Base-by-base conservation (phyloP, 805 yeast genomes). In the Wickerhamiella shivajii region DNA sequence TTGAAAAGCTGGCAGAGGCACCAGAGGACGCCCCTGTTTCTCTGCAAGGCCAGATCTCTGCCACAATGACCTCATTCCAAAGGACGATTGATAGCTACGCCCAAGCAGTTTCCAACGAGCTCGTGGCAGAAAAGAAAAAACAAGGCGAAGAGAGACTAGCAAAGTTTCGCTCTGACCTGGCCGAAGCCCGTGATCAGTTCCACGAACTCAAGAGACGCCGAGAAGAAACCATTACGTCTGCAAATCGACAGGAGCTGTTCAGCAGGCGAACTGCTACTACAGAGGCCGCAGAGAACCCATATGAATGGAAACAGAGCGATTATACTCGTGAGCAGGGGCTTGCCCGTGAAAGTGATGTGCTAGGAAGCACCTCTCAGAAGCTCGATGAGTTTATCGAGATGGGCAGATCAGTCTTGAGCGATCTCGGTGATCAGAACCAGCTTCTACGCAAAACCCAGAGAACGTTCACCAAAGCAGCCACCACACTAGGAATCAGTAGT, bases 351-450 rank as follows among this genome's bases (percentile, higher is more conserved):
- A 66, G 65, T 28, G 67, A 68, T 28, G 66, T 57, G 15, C 36
- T 61, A 31, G 65, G 66, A 20, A 61, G 79, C 37, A 84, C 93
- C 0, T 73, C 78, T 26, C 73, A 73, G 35, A 93, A 81, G 51
- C 59, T 90, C 40, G 98, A 90, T 51, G 83, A 80, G 43, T 81
- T 90, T 26, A 54, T 90, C 27, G 96, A 80, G 47, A 77, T 81
- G 76, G 97, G 96, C 2, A 71, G 77, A 39, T 67, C 68, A 31
- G 81, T 94, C 2, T 69, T 83, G 43, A 92, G 79, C 32, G 93
- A 85, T 50, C 61, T 90, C 15, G 77, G 78, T 13, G 84, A 77
- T 29, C 96, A 90, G 51, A 80, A 81, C 53, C 77, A 75, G 46
- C 64, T 75, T 18, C 63, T 87, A 37, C 60, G 66, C 37, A 61